Percentiles rank a stretch among this genome's conserved stretches.
Conservation (phyloP, 495 filamentous ascomycete species). For the Thozetella sp. region DNA sequence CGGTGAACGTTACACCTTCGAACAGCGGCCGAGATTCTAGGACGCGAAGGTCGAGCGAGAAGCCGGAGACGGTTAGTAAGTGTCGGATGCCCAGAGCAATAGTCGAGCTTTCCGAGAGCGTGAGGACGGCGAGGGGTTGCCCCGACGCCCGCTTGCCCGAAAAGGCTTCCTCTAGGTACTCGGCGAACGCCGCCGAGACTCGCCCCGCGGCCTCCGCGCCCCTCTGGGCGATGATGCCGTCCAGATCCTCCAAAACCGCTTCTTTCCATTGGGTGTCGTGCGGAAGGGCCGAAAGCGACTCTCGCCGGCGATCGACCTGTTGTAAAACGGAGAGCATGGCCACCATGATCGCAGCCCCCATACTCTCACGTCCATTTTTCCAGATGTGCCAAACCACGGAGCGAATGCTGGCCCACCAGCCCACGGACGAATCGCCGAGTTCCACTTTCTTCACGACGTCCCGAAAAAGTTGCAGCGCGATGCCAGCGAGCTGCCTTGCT, state of each 20-base stretch:
- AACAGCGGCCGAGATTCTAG: conserved; percentile 68
- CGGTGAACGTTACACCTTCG: conserved; percentile 62
- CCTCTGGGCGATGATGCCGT: conserved; percentile 8
- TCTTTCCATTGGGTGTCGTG: conserved; percentile 31
- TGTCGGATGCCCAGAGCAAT: conserved; percentile 38
- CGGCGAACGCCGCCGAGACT: conserved; percentile 31
- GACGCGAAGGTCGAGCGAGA: conserved; percentile 53
- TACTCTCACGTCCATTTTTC: conserved; percentile 64
- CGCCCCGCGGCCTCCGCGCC: conserved; percentile 18
- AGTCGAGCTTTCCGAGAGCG: conserved; percentile 63
- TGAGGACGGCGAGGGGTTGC: conserved; percentile 49
- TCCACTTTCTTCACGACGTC: conserved; percentile 33
- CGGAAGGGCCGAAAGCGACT: neutral
- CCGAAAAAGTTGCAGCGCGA: conserved; percentile 47
- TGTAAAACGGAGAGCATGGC: conserved; percentile 47
- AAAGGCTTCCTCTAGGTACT: conserved; percentile 19
- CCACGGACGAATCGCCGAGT: conserved; percentile 12
- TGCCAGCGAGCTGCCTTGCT: conserved; percentile 53
- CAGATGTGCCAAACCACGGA: conserved; percentile 65
- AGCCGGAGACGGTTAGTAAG: conserved; percentile 12
- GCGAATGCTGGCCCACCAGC: conserved; percentile 57
- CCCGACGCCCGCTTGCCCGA: conserved; percentile 9
- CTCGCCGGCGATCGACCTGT: conserved; percentile 15
- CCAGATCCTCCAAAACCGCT: conserved; percentile 17
- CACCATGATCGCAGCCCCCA: conserved; percentile 60